Conservation (phyloP, 768 basidiomycete species). For the Phaffia tasmanica region DNA sequence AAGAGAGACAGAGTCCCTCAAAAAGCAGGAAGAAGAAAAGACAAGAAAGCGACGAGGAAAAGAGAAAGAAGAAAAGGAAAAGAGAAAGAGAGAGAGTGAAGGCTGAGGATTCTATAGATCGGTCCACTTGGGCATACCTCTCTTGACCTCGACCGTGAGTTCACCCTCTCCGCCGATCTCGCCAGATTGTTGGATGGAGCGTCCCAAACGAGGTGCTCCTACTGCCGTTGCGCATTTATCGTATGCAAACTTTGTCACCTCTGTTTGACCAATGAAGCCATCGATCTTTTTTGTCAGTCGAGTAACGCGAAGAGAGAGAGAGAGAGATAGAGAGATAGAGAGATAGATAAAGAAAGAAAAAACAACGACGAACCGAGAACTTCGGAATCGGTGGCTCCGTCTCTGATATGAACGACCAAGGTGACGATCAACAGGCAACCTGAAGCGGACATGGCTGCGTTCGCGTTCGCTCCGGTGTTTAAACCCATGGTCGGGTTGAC, state of each 20-base stretch:
- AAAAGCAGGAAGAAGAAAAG: not conserved
- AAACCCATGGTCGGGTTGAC: slow-evolving; percentile 12
- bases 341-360: not conserved
- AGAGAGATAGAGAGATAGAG: not conserved
- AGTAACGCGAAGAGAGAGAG: not conserved
- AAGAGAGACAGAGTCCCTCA: not conserved
- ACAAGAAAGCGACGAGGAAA: not conserved
- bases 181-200: no score
- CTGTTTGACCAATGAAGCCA: not conserved
- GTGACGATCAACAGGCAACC: slow-evolving; percentile 52
- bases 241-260: not conserved
- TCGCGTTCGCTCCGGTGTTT: slow-evolving; percentile 17
- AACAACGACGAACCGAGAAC: slow-evolving; percentile 48
- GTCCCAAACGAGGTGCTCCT: slow-evolving; percentile 9
- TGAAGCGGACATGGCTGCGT: slow-evolving; percentile 13
- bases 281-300: no score
- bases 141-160: slow-evolving; percentile 20
- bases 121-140: not conserved
- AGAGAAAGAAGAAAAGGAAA: not conserved
- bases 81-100: not conserved
- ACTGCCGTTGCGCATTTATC: slow-evolving; percentile 20
- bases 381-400: slow-evolving; percentile 57
- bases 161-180: slow-evolving; percentile 22
- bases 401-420: slow-evolving; percentile 62
- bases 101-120: not conserved